phyloP scores from a whole-genome alignment of 1,139 yeast genomes.

The Scheffersomyces titani region DNA sequence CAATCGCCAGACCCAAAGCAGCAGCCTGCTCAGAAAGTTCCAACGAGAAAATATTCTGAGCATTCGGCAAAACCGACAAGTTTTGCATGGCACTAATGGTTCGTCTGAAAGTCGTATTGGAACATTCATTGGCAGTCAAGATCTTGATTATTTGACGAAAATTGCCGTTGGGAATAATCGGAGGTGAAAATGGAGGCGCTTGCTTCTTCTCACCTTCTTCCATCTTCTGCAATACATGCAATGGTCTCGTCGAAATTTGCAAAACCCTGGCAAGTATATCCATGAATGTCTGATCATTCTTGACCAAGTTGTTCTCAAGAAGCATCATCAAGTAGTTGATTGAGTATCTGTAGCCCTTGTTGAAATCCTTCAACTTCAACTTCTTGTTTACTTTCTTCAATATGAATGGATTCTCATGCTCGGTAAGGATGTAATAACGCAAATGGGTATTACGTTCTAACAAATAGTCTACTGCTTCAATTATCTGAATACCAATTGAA shows the following conservation, averaged over 20 bases:
- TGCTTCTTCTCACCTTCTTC: constrained; percentile 15
- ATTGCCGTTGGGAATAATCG: constrained; percentile 64
- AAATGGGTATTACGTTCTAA: constrained; percentile 70
- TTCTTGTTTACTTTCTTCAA: constrained; percentile 46
- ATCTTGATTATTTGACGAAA: constrained; percentile 66
- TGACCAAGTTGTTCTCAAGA: constrained; percentile 62
- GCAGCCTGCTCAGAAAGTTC: constrained; percentile 73
- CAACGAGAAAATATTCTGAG: constrained; percentile 64
- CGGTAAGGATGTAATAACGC: constrained; percentile 76
- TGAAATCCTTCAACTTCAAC: constrained; percentile 37
- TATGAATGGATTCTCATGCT: constrained; percentile 67
- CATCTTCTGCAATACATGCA: constrained; percentile 49
- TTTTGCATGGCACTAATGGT: constrained; percentile 84
- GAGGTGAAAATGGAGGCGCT: constrained; percentile 49
- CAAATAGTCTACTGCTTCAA: constrained; percentile 74
- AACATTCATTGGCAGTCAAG: constrained; percentile 82
- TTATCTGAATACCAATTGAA: constrained; percentile 71
- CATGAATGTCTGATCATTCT: constrained; percentile 73
- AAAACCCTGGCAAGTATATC: constrained; percentile 75
- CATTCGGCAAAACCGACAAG: constrained; percentile 61
- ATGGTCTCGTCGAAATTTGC: constrained; percentile 76
- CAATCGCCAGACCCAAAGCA: constrained; percentile 56
- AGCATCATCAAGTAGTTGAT: constrained; percentile 67
- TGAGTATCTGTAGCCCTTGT: constrained; percentile 61
- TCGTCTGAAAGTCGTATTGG: constrained; percentile 83